Evolutionary conservation across 108 stramenopile genomes (phyloP), one percentile per base, ranked within the genome.

Genomic region (Fistulifera pelliculosa): DNA sequence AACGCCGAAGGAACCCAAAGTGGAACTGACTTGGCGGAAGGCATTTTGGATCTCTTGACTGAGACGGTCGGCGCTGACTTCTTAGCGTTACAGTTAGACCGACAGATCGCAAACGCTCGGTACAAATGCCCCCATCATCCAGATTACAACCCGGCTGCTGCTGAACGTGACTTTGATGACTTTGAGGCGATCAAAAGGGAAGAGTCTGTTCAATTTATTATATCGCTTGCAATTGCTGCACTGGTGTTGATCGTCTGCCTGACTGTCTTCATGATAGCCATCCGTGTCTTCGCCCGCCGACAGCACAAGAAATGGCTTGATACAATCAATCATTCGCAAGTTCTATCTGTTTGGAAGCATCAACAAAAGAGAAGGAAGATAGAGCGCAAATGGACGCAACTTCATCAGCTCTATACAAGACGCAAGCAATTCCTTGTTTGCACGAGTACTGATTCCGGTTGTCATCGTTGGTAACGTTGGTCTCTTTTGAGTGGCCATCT

Each of bases 401-500:
- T 17, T 84, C 83, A 61, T 54, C 31, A 8, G 60, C 84, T 1
- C 55, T 90, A 61, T 70, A 72, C 41, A 49, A 13, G 8, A 81
- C 80, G 53, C 11, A 42, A 19, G 70, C 65, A 0, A 62, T 86
- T 19, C 84, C 84, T 5, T 61, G 0, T 41, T 67, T 18, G 49
- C 84, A 1, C 60, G 84, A 23, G 50, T 59, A 11, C 40, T 59
- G 18, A 67, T 86, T 10, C 88, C 88, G 0, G 13, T 84, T 24
- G 55, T 82, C 17, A 77, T 90, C 25, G 11, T 90, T 6, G 82
- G 66, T 1, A 86, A 83, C 50, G 72, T 86, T 54, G 80, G 61
- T 21, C 69, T 90, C 24, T 90, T 90, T 52, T 90, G 22, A 64
- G 57, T 49, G 88, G 84, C 8, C 88, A 90, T 70, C 48, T 90